These are phyloP conservation scores for Cubamyces lactineus DNA, from an alignment of 768 basidiomycete species.

Conservation along the genomic window DNA sequence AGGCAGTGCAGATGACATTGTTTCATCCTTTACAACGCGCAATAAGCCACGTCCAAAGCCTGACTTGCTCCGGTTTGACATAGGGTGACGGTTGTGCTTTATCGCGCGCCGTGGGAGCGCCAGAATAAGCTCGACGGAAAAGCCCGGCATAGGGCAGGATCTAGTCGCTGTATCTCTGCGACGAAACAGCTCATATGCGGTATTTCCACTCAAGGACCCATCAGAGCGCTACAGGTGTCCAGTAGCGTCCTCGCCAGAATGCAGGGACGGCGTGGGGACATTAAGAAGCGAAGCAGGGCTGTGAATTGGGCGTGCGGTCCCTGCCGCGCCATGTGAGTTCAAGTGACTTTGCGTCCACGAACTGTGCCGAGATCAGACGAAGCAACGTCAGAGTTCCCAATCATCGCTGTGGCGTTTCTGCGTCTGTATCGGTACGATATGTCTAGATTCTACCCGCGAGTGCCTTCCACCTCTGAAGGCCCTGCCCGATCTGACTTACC, in stretches of 20 bases:
- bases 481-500: conserved; percentile 8
- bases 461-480: not conserved
- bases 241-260: conserved; percentile 5
- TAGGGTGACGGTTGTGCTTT: not conserved
- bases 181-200: not conserved
- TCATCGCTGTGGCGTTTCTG: conserved; percentile 20
- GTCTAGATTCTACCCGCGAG: conserved; percentile 6
- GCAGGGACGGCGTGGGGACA: conserved; percentile 16
- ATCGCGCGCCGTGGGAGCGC: conserved; percentile 7
- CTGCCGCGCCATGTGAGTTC: conserved; percentile 19
- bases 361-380: conserved; percentile 21
- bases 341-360: conserved; percentile 3
- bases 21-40: not conserved
- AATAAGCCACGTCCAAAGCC: not conserved
- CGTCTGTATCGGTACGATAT: not conserved
- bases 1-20: too few species aligned
- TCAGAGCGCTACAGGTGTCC: conserved; percentile 6
- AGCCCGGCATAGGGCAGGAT: not conserved
- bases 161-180: conserved; percentile 2
- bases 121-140: conserved; percentile 16
- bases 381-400: conserved; percentile 20
- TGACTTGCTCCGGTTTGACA: not conserved
- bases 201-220: conserved; percentile 12
- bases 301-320: conserved; percentile 4
- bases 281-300: conserved; percentile 21